These are phyloP conservation scores for Styphnolobium japonicum DNA, from an alignment of 306 rosid genomes.

Conservation along the genomic window DNA sequence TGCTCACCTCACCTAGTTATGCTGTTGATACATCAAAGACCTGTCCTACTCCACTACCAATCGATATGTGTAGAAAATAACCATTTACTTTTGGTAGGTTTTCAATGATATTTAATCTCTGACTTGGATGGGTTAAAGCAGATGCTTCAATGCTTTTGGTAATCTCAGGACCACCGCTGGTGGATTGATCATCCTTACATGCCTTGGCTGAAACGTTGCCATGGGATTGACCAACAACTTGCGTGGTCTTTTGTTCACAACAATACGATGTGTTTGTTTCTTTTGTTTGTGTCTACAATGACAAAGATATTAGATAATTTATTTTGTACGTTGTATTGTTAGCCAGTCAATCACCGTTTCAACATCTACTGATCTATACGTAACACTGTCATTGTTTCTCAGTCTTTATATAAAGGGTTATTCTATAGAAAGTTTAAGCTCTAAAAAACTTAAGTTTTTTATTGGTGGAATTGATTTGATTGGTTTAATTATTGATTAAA, in stretches of 20 bases:
- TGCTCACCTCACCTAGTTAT: neutral
- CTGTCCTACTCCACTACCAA: constrained; percentile 3
- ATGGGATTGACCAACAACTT: neutral
- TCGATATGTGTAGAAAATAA: neutral
- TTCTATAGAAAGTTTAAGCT: too few species aligned
- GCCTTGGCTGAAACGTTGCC: neutral
- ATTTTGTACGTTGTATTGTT: neutral
- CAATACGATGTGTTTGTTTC: constrained; percentile 10
- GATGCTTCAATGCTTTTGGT: constrained; percentile 14
- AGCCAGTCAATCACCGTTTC: neutral
- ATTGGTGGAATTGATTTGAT: neutral
- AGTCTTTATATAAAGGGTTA: too few species aligned
- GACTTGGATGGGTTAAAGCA: constrained; percentile 13
- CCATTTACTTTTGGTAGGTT: constrained; percentile 9
- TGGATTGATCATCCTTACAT: neutral
- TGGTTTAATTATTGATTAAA: neutral
- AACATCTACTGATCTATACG: neutral
- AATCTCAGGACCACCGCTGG: constrained; percentile 9
- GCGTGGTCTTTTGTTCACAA: constrained; percentile 19
- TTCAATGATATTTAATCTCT: neutral
- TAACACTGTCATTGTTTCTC: too few species aligned
- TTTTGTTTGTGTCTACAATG: constrained; percentile 22
- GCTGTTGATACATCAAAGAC: neutral
- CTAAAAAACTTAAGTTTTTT: too few species aligned
- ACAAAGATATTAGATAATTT: neutral